Conservation (phyloP, 352 stramenopile species). For the Pythium folliculosum region DNA sequence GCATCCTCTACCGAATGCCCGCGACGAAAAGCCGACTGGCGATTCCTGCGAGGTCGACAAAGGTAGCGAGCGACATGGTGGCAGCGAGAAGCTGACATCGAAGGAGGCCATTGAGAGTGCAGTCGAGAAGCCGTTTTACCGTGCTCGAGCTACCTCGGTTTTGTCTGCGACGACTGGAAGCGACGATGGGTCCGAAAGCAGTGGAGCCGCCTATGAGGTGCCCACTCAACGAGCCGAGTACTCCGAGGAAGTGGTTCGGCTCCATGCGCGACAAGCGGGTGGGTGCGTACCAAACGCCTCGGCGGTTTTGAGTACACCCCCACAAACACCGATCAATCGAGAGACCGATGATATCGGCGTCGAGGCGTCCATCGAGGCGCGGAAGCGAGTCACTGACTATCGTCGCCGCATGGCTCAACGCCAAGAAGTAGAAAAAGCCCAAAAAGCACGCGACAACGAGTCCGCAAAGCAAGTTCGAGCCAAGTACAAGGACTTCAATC, state of each 20-base stretch:
- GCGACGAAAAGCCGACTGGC: not conserved
- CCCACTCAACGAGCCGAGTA: not conserved
- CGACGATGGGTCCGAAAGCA: not conserved
- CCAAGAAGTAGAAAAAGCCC: constrained; percentile 2
- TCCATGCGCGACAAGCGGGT: constrained; percentile 9
- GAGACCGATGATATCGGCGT: not conserved
- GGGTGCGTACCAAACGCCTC: not conserved
- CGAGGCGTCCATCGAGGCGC: not conserved
- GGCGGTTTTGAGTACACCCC: not conserved
- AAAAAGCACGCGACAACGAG: constrained; percentile 3
- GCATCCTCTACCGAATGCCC: constrained; percentile 12
- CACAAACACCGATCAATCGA: not conserved
- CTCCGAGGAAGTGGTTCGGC: constrained; percentile 6
- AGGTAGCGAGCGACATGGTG: no score
- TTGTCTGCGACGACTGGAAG: not conserved
- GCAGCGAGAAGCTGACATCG: no score
- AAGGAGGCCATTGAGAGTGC: no score
- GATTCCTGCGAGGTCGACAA: not conserved
- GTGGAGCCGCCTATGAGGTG: not conserved
- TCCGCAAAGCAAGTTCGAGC: constrained; percentile 38
- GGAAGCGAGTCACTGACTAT: constrained; percentile 15
- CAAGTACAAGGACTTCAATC: constrained; percentile 44
- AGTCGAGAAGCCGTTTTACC: not conserved
- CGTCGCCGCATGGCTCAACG: not conserved
- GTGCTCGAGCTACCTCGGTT: not conserved